Conservation (phyloP, 805 yeast genomes). For the Teunomyces barrocoloradensis region DNA sequence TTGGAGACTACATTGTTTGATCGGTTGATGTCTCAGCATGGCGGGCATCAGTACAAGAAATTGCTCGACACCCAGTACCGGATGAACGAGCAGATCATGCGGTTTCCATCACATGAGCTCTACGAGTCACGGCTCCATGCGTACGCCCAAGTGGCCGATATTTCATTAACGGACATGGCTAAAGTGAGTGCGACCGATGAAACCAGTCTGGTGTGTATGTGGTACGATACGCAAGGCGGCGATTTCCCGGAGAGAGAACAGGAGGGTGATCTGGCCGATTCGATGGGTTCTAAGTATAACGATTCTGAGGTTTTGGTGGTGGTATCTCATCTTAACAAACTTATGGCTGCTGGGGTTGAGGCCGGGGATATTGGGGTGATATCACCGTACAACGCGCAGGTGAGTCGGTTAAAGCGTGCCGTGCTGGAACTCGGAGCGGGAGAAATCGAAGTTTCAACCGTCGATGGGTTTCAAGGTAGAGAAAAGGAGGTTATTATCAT, state of each 20-base stretch:
- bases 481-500: constrained; percentile 86
- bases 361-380: constrained; percentile 73
- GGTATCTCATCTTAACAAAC: constrained; percentile 49
- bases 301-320: constrained; percentile 73
- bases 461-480: constrained; percentile 96
- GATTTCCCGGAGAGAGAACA: constrained; percentile 62
- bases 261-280: constrained; percentile 24
- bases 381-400: constrained; percentile 91
- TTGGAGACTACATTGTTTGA: constrained; percentile 79
- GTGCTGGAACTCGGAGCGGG: constrained; percentile 14
- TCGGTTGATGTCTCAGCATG: constrained; percentile 51
- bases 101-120: constrained; percentile 65
- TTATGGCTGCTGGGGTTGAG: constrained; percentile 52
- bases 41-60: constrained; percentile 47
- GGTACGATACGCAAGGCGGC: constrained; percentile 95
- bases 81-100: constrained; percentile 79
- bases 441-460: constrained; percentile 74
- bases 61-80: constrained; percentile 80
- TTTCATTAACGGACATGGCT: constrained; percentile 52
- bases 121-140: constrained; percentile 67
- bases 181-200: constrained; percentile 49
- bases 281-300: constrained; percentile 63
- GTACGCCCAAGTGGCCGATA: constrained; percentile 51
- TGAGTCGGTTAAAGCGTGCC: constrained; percentile 50
- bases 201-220: constrained; percentile 54